Percentiles rank a stretch among this genome's conserved stretches.
Evolutionary conservation across 495 filamentous ascomycete genomes (phyloP).

Genomic region (Tuber brumale): DNA sequence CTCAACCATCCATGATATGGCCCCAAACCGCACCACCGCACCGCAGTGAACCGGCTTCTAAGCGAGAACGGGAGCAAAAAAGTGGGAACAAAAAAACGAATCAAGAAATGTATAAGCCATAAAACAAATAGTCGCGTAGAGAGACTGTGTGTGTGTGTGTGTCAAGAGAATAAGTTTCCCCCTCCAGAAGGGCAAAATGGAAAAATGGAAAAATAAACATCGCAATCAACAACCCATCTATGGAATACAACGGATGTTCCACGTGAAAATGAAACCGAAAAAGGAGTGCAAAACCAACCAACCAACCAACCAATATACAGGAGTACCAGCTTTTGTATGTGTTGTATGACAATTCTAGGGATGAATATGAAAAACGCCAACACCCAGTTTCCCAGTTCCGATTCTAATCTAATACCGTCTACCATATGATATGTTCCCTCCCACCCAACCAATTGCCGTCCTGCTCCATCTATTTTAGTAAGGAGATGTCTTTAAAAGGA

Average conservation of each 20-base stretch:
- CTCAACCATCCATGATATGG: neutral
- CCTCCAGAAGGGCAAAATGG: no score
- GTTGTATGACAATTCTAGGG: neutral
- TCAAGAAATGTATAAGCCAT: neutral
- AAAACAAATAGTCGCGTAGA: neutral
- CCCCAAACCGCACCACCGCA: neutral
- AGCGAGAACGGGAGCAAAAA: neutral
- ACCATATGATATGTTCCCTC: neutral
- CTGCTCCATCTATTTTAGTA: conserved; percentile 1
- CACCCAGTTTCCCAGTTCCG: neutral
- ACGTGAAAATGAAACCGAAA: neutral
- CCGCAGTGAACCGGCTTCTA: neutral
- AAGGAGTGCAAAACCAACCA: neutral
- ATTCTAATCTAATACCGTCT: conserved; percentile 1
- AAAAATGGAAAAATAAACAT: neutral
- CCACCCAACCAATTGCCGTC: neutral
- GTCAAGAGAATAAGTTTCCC: neutral
- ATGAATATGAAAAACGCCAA: conserved; percentile 2
- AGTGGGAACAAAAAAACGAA: neutral
- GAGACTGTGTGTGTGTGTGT: no score
- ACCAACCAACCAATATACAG: neutral
- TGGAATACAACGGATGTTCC: neutral
- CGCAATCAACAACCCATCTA: neutral
- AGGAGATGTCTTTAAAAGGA: neutral
- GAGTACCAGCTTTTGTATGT: neutral